phyloP scores from a whole-genome alignment of 257 asterid species.

The Lantana camara region DNA sequence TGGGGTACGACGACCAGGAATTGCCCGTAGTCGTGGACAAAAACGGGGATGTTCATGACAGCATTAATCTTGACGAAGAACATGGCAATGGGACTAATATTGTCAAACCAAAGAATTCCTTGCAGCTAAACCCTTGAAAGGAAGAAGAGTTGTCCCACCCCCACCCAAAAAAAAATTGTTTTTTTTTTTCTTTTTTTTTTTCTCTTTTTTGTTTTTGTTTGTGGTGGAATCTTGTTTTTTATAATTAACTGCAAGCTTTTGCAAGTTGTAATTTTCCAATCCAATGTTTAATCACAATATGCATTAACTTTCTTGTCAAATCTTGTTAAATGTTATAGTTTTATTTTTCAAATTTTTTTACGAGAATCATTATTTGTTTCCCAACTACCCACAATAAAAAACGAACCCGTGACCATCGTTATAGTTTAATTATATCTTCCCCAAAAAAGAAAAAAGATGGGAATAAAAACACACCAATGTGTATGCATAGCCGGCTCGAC shows the following conservation, averaged over 20 bases:
- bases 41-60: too few relatives aligned
- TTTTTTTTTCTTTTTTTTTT: too few relatives aligned
- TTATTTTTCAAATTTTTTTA: too few relatives aligned
- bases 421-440: too few relatives aligned
- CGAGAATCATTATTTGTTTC: too few relatives aligned
- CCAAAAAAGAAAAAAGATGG: too few relatives aligned
- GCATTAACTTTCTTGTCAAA: not conserved
- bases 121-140: constrained; percentile 29
- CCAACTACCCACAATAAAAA: too few relatives aligned
- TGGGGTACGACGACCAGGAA: constrained; percentile 29
- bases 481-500: too few relatives aligned
- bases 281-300: constrained; percentile 14
- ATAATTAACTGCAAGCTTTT: constrained; percentile 2
- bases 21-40: constrained; percentile 41
- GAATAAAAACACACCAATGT: too few relatives aligned
- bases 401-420: too few relatives aligned
- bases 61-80: constrained; percentile 10
- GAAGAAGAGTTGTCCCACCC: not conserved
- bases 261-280: not conserved
- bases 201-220: too few relatives aligned
- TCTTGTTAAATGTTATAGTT: too few relatives aligned
- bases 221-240: not conserved
- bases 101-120: constrained; percentile 11
- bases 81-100: not conserved
- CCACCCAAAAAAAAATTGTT: not conserved